A percentile compares a stretch with the other conserved stretches of the same genome.
Evolutionary conservation across 2,329 filamentous ascomycete genomes (phyloP).

Genomic region (Stachybotrys chartarum): DNA sequence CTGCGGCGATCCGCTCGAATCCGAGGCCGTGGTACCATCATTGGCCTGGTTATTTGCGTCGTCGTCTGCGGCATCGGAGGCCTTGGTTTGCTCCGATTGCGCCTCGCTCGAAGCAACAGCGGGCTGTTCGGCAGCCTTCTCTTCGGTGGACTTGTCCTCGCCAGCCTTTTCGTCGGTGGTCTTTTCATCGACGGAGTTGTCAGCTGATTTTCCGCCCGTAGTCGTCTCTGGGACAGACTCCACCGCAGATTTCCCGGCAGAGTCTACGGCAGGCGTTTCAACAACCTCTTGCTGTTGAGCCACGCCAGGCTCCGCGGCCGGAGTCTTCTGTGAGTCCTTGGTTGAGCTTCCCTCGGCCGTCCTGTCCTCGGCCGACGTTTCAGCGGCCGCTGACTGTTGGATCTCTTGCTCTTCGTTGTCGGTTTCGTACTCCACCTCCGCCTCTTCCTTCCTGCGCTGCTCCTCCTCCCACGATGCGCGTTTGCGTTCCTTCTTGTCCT

Average conservation of each 20-base stretch:
- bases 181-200: conserved; percentile 3
- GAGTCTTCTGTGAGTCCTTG: no score
- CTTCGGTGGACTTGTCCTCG: conserved; percentile 14
- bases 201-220: conserved; percentile 3
- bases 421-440: conserved; percentile 17
- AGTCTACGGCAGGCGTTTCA: conserved; percentile 8
- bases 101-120: background rate
- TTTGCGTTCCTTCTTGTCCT: conserved; percentile 23
- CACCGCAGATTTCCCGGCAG: conserved; percentile 5
- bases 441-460: conserved; percentile 16
- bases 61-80: background rate
- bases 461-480: conserved; percentile 18
- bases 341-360: no score
- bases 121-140: conserved; percentile 2
- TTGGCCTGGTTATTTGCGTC: conserved; percentile 5
- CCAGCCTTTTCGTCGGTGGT: conserved; percentile 2
- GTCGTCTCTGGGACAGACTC: background rate
- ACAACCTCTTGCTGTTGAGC: no score
- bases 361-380: no score
- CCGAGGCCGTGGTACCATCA: conserved; percentile 17
- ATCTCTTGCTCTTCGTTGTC: conserved; percentile 9
- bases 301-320: no score
- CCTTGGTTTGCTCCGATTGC: conserved; percentile 2
- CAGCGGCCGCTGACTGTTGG: conserved; percentile 1
- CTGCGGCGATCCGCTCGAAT: conserved; percentile 22